Evolutionary conservation across 2,329 filamentous ascomycete species (phyloP).

Genomic region (Ophiostoma quercus): DNA sequence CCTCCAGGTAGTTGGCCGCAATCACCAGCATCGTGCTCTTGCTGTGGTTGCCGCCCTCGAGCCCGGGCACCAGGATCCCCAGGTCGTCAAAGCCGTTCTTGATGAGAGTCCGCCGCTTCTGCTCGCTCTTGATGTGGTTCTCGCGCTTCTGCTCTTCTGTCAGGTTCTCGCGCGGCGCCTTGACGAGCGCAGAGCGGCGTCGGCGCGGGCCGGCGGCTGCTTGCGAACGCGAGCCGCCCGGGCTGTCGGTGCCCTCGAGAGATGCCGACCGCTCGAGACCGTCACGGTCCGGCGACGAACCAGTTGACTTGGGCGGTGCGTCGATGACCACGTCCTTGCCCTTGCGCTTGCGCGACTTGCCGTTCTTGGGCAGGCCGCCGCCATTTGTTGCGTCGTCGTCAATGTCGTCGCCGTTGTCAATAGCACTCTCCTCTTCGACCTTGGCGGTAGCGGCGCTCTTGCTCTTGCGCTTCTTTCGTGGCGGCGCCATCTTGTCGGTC

Average conservation of each 20-base stretch:
- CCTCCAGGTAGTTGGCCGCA: slow-evolving; percentile 72
- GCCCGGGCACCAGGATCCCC: slow-evolving; percentile 67
- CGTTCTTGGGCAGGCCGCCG: background rate
- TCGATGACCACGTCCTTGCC: slow-evolving; percentile 14
- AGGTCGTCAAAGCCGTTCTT: slow-evolving; percentile 78
- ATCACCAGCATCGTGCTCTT: slow-evolving; percentile 75
- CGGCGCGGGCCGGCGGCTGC: background rate
- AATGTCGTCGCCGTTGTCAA: background rate
- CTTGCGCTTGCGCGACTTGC: slow-evolving; percentile 22
- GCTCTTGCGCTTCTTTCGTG: slow-evolving; percentile 53
- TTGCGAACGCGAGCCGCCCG: background rate
- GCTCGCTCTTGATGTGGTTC: slow-evolving; percentile 83
- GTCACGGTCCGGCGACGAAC: slow-evolving; percentile 5
- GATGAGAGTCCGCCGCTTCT: slow-evolving; percentile 77
- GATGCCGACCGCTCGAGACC: background rate
- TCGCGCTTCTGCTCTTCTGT: slow-evolving; percentile 75
- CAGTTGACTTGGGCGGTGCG: background rate
- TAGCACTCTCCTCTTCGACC: background rate
- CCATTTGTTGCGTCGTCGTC: background rate
- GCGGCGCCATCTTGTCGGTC: slow-evolving; percentile 36
- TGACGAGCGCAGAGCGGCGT: slow-evolving; percentile 32
- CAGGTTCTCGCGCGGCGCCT: slow-evolving; percentile 62
- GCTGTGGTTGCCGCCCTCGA: slow-evolving; percentile 69
- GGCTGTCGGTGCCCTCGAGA: background rate
- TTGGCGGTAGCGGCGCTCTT: slow-evolving; percentile 31